Percentiles rank a stretch among this genome's conserved stretches.
Conservation (phyloP, 495 filamentous ascomycete species). For the Coniosporium apollinis region DNA sequence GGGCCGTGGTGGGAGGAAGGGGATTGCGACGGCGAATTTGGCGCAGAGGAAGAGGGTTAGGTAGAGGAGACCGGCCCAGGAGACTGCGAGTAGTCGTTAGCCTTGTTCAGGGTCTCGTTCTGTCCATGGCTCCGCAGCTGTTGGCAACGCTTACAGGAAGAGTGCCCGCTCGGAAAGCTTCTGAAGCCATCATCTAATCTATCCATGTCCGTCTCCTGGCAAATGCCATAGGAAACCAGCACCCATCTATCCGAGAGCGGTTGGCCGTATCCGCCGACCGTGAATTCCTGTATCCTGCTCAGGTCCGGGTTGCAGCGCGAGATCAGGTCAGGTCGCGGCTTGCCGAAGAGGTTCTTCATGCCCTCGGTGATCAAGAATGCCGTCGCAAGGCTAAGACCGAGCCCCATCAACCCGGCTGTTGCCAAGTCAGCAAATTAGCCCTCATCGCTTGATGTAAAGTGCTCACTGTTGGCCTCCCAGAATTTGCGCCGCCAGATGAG, state of each 20-base stretch:
- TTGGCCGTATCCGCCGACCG: conserved; percentile 34
- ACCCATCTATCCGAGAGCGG: conserved; percentile 27
- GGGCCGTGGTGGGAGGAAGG: conserved; percentile 18
- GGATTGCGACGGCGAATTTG: conserved; percentile 45
- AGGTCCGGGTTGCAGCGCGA: conserved; percentile 42
- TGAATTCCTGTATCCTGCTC: conserved; percentile 23
- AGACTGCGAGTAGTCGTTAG: conserved; percentile 24
- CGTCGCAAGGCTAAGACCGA: conserved; percentile 37
- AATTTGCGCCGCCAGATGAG: conserved; percentile 30
- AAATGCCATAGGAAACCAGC: conserved; percentile 38
- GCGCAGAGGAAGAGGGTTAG: conserved; percentile 45
- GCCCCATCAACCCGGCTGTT: conserved; percentile 44
- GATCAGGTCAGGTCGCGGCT: conserved; percentile 48
- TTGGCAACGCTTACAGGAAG: conserved; percentile 35
- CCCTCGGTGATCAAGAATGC: conserved; percentile 43
- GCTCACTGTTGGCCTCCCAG: too few species aligned
- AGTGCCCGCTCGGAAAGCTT: conserved; percentile 52
- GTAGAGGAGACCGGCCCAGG: conserved; percentile 47
- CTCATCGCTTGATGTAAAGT: background rate
- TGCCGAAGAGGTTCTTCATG: conserved; percentile 46
- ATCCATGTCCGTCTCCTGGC: conserved; percentile 24
- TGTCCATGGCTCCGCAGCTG: background rate
- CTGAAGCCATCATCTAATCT: conserved; percentile 43
- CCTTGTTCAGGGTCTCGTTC: background rate
- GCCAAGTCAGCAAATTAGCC: conserved; percentile 3